Conservation (phyloP, 2,329 filamentous ascomycete species). For the Falciphora oryzae region DNA sequence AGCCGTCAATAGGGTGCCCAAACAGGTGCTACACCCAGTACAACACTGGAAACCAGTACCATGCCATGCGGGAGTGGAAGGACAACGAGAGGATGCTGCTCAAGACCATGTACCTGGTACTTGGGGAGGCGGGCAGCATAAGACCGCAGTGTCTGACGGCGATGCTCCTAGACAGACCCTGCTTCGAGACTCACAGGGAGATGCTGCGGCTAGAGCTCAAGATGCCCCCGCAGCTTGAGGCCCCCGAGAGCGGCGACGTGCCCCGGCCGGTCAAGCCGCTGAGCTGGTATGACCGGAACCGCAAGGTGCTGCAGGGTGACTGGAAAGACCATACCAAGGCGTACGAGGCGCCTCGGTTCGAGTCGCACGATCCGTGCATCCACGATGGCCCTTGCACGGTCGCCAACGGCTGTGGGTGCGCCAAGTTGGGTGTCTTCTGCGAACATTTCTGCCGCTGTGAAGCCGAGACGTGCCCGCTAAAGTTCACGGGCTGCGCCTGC, state of each 20-base stretch:
- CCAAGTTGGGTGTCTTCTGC: conserved; percentile 55
- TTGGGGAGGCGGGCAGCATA: conserved; percentile 29
- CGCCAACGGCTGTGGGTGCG: conserved; percentile 55
- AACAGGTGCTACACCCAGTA: conserved; percentile 38
- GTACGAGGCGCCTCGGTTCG: conserved; percentile 50
- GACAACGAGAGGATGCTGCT: conserved; percentile 44
- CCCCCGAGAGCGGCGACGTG: conserved; percentile 19
- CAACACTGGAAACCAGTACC: conserved; percentile 24
- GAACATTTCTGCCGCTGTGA: conserved; percentile 67
- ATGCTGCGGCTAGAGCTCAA: conserved; percentile 33
- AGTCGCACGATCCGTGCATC: conserved; percentile 58
- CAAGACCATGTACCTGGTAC: conserved; percentile 38
- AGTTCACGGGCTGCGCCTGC: conserved; percentile 64
- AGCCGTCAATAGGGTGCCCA: conserved; percentile 25
- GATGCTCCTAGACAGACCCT: conserved; percentile 43
- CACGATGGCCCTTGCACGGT: conserved; percentile 63
- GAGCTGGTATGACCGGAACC: conserved; percentile 51
- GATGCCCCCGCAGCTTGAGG: conserved; percentile 20
- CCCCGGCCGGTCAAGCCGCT: conserved; percentile 36
- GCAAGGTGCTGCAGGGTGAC: conserved; percentile 47
- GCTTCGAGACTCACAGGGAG: conserved; percentile 45
- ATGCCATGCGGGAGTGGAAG: conserved; percentile 36
- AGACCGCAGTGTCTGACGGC: conserved; percentile 44
- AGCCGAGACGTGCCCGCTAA: conserved; percentile 51
- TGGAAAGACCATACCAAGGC: conserved; percentile 51